Percentiles rank a stretch among this genome's conserved stretches.
phyloP scores from a whole-genome alignment of 148 eudicot genomes.

The Rhododendron henanense region DNA sequence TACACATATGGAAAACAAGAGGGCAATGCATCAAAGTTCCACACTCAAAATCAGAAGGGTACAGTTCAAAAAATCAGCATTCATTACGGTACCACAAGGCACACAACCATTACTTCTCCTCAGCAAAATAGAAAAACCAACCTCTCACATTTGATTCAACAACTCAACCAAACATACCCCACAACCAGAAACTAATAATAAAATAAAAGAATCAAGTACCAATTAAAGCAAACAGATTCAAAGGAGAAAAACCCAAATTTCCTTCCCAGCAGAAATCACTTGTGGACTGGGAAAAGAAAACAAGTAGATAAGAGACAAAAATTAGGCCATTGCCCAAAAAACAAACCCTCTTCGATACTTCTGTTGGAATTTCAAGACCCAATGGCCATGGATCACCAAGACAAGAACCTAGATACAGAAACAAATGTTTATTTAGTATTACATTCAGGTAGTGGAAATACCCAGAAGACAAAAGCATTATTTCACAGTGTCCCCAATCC shows the following conservation, averaged over 20 bases:
- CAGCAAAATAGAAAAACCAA: constrained; percentile 15
- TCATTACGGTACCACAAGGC: constrained; percentile 14
- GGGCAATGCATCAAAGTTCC: constrained; percentile 16
- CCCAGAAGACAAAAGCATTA: constrained; percentile 36
- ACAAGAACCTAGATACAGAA: constrained; percentile 6
- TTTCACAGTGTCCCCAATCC: constrained; percentile 32
- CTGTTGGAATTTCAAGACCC: constrained; percentile 36
- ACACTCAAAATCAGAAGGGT: constrained; percentile 33
- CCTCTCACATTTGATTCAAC: constrained; percentile 17
- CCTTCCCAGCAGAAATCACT: neutral
- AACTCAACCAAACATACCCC: constrained; percentile 22
- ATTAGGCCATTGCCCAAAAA: constrained; percentile 19
- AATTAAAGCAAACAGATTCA: neutral
- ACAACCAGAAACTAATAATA: neutral
- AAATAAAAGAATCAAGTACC: neutral
- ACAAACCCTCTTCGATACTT: constrained; percentile 38
- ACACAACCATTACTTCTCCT: constrained; percentile 20
- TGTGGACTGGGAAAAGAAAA: constrained; percentile 10
- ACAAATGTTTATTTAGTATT: neutral
- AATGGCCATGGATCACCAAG: constrained; percentile 23
- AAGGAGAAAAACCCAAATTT: constrained; percentile 1
- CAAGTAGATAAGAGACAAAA: constrained; percentile 36
- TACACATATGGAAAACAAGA: constrained; percentile 1
- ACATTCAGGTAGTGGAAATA: constrained; percentile 26
- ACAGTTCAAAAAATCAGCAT: constrained; percentile 13